Base-by-base conservation (phyloP, 371 early-diverging fungal species). In the Mucor indicus region DNA sequence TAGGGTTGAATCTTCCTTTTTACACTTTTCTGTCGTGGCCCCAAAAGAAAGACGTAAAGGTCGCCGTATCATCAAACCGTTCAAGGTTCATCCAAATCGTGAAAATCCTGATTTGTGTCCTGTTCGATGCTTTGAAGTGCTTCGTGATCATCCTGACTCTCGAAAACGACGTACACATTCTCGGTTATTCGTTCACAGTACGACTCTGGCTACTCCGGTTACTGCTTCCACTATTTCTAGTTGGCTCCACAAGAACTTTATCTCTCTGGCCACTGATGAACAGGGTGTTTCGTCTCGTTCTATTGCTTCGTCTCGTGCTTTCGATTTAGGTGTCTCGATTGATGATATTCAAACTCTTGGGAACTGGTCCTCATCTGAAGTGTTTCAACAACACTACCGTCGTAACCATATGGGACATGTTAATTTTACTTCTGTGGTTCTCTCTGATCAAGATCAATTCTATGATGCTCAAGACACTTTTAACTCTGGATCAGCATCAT, bases 291-390 rank as follows among this genome's bases (percentile, higher is more conserved):
- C 44, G 3, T 36, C 52, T 9, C 52, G 48, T 0, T 57, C 53
- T 10, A 1, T 57, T 0, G 52, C 52, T 15, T 52, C 53, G 0
- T 42, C 51, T 22, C 36, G 16, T 1, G 49, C 52, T 2, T 24
- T 57, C 0, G 32, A 38, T n/a, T 6, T 3, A 4, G 53, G 49
- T 19, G 33, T 58, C 5, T 36, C 46, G 0, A 15, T 38, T 9
- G 53, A 58, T 3, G 45, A 41, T 12, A 40, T 58, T 24, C 44
- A 45, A 1, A 45, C 59, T 19, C 30, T 53, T 1, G 50, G 50
- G 8, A 58, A 58, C 22, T 58, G 48, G 53, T 22, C 53, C 10
- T 44, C 39, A 0, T 44, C 49, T 3, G 6, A 7, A 4, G 45
- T 45, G 0, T 48, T 58, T 20, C 33, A 48, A 6, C 11, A 31